Evolutionary conservation across 2,329 filamentous ascomycete genomes (phyloP), one percentile per base, ranked within the genome.

Genomic region (Bipolaris gigantea): DNA sequence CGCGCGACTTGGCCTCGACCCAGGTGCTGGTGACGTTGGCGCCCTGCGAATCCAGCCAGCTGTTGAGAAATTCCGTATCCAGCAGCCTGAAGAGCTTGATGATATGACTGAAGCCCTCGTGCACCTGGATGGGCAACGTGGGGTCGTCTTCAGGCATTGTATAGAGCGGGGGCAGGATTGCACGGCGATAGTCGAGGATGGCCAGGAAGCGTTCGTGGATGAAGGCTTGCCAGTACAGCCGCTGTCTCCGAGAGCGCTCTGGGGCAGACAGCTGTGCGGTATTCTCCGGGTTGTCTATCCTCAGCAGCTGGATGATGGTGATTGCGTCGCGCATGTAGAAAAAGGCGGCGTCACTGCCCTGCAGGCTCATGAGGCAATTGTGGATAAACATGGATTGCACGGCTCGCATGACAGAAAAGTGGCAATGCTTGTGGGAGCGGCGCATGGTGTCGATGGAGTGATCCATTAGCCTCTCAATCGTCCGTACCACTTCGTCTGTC

Each of bases 201-300:
- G 79, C 79, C n/a, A 81, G 62, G 62, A 84, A 84, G 15, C 83
- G 77, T 62, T 84, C 82, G 55, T 84, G 81, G 30, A 84, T 81
- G 59, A 80, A 84, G 11, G 77, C 77, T 57, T 82, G 77, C 81
- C 82, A 84, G 64, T 84, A 83, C 1, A 83, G 66, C 3, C 82
- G 74, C 56, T 82, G 80, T 44, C 78, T 65, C 44, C 74, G 70
- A 21, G 76, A 73, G 21, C 75, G 67, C 48, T 80, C 77, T 2
- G 73, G 60, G 3, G 64, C 62, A 5, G 67, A 56, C 1, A 80
- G 55, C 0, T 56, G 59, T 5, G 57, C 57, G 53, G 75, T 69
- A 6, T 64, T 57, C 4, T 75, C 67, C n/a, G 72, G 66, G 36
- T 76, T 74, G 52, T 79, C 75, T 16, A 80, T 73, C 10, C 77